Base-by-base conservation (phyloP, 2,329 filamentous ascomycete genomes). In the Colletotrichum viniferum region DNA sequence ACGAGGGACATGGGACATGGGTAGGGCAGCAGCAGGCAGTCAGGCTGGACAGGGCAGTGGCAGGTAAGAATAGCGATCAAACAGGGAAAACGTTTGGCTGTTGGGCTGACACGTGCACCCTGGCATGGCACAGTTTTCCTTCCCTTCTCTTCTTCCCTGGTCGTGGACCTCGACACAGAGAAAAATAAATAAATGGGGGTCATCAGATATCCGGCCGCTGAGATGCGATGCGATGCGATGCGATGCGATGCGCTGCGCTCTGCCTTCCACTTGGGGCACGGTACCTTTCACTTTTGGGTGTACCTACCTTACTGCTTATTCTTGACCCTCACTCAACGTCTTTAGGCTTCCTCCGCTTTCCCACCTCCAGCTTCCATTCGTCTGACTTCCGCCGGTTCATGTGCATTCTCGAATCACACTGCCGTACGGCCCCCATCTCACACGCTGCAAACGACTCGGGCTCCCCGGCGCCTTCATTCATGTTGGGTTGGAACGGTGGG, bases 51-150 rank as follows among this genome's bases (percentile, higher is more conserved):
- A 66, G 62, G 66, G 66, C 66, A 69, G 71, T 67, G 71, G 70
- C 62, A 76, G 56, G 73, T 55, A 73, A 76, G 63, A 76, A 67
- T 67, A 65, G 65, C 36, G 61, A 62, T 68, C 58, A 75, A 68
- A 69, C 62, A 73, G 63, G 73, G 66, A 68, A 67, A 67, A 68
- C 58, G 76, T 77, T 73, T 74, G 73, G 69, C 63, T 76, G 26
- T 43, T 68, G 66, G 67, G 69, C 62, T 77, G 76, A 77, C 76
- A 77, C 76, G 76, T 77, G 73, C 70, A 77, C 69, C 73, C 73
- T 56, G 71, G 71, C 71, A 65, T 32, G n/a, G 30, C 58, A 52
- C 68, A 76, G 69, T 60, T 70, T 74, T 36, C 71, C 64, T 70
- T 32, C 7, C 60, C 34, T 61, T n/a, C 58, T 30, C 18, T n/a